Evolutionary conservation across 345 rosid genomes (phyloP).

Genomic region (Corchorus olitorius): DNA sequence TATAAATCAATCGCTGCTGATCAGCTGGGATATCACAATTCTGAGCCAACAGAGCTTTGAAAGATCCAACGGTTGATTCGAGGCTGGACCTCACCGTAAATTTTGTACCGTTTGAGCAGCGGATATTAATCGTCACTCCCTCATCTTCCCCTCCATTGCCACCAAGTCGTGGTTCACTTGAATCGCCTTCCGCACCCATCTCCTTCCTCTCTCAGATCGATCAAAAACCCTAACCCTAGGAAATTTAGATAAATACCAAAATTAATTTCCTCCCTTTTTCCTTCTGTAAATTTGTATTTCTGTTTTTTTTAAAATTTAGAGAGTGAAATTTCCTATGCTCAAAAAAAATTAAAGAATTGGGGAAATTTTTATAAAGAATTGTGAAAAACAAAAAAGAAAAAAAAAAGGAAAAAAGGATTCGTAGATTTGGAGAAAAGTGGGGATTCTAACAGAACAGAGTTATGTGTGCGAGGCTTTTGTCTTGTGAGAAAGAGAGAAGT

Average conservation of each 20-base stretch:
- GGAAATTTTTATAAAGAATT: neutral
- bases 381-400: neutral
- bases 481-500: neutral
- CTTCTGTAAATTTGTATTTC: neutral
- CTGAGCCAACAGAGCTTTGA: constrained; percentile 62
- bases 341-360: neutral
- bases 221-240: constrained; percentile 24
- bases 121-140: constrained; percentile 49
- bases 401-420: neutral
- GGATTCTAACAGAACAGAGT: neutral
- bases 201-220: constrained; percentile 16
- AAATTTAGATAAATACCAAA: neutral
- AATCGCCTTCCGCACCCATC: constrained; percentile 68
- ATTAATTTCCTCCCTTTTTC: neutral
- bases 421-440: neutral
- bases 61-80: constrained; percentile 58
- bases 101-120: constrained; percentile 69
- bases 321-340: neutral
- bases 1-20: constrained; percentile 82
- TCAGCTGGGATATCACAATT: constrained; percentile 71
- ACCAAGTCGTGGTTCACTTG: constrained; percentile 51
- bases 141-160: constrained; percentile 37
- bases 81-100: constrained; percentile 51
- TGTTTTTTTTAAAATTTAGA: neutral
- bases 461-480: neutral